These are phyloP conservation scores for Tuber microsphaerosporum DNA, from an alignment of 495 filamentous ascomycete species.

Conservation along the genomic window DNA sequence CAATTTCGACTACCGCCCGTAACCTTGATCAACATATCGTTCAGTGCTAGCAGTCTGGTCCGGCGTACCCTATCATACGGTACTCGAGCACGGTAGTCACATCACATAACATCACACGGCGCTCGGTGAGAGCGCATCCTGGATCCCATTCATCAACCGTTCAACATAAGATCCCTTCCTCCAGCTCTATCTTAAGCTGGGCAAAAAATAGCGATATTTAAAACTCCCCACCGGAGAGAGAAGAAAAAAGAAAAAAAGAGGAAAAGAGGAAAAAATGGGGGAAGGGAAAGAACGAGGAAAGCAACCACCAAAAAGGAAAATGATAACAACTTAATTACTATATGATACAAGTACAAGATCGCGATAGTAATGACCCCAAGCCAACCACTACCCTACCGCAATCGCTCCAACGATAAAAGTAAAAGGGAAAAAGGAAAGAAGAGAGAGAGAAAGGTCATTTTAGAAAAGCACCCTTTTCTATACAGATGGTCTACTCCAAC, in stretches of 20 bases:
- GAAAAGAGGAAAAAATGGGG: not conserved
- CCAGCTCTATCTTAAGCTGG: not conserved
- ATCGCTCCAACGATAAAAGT: not conserved
- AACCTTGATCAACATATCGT: not conserved
- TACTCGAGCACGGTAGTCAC: too few species aligned
- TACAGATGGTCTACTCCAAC: conserved; percentile 12
- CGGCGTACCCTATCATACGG: not conserved
- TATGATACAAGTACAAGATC: not conserved
- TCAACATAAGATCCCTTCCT: not conserved
- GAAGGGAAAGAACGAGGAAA: not conserved
- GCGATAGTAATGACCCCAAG: not conserved
- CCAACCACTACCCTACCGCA: not conserved
- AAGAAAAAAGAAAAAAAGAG: not conserved
- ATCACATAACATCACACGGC: not conserved
- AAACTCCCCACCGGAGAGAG: not conserved
- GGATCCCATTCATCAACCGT: not conserved
- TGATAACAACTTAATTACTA: not conserved
- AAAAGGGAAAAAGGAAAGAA: not conserved
- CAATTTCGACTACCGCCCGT: not conserved
- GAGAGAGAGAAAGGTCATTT: not conserved
- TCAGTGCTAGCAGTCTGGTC: not conserved
- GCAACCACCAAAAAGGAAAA: not conserved
- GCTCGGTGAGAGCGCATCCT: not conserved
- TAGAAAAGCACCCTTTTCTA: conserved; percentile 5
- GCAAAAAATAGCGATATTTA: not conserved